These are phyloP conservation scores for Trichophyton schoenleinii DNA, from an alignment of 2,329 filamentous ascomycete genomes.

Conservation along the genomic window DNA sequence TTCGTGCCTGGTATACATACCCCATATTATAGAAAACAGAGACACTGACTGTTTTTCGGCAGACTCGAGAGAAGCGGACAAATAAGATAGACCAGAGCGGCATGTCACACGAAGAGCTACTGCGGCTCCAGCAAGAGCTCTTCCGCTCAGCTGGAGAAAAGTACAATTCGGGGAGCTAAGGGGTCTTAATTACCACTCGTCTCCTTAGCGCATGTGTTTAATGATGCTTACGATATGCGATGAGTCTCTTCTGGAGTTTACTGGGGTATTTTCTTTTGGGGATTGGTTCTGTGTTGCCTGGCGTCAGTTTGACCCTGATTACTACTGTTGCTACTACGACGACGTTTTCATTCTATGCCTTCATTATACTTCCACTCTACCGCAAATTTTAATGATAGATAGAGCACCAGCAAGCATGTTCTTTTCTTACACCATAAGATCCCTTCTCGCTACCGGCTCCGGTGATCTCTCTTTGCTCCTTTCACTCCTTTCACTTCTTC, in stretches of 20 bases:
- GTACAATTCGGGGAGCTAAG: constrained; percentile 41
- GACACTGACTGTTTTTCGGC: constrained; percentile 6
- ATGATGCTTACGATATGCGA: neutral
- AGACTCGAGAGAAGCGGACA: constrained; percentile 92
- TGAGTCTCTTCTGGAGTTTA: neutral
- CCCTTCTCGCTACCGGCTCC: too few relatives aligned
- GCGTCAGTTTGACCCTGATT: neutral
- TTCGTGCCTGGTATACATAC: too few relatives aligned
- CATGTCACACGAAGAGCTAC: constrained; percentile 77
- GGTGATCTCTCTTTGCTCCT: neutral
- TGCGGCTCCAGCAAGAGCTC: constrained; percentile 78
- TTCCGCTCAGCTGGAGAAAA: constrained; percentile 71
- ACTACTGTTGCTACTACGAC: too few relatives aligned
- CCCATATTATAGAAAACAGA: neutral
- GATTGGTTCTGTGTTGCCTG: neutral
- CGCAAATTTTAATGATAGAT: too few relatives aligned
- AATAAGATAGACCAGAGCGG: constrained; percentile 95
- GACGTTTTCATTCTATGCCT: neutral
- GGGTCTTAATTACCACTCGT: neutral
- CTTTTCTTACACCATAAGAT: too few relatives aligned
- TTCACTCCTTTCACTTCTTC: neutral
- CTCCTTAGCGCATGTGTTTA: neutral
- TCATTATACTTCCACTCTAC: too few relatives aligned
- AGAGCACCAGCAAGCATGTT: too few relatives aligned
- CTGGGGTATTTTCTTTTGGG: constrained; percentile 1